A percentile compares a stretch with the other conserved stretches of the same genome.
phyloP scores from a whole-genome alignment of 2,329 filamentous ascomycete genomes.

The Colletotrichum godetiae region DNA sequence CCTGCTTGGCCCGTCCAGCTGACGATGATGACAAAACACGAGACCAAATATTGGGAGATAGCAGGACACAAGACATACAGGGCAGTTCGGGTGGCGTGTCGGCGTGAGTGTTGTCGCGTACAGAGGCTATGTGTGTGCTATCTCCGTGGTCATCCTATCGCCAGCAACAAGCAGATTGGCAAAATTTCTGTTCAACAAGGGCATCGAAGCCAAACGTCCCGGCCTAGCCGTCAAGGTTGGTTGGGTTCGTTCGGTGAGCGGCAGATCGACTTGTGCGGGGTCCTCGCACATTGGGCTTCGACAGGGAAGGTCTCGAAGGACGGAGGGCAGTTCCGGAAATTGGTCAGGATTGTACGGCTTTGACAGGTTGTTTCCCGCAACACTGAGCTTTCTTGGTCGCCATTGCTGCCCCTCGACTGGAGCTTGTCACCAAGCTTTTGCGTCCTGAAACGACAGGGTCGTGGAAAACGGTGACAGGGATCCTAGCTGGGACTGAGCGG shows the following conservation, averaged over 20 bases:
- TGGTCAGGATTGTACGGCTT: slow-evolving; percentile 8
- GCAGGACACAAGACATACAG: slow-evolving; percentile 2
- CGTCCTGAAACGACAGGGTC: slow-evolving; percentile 33
- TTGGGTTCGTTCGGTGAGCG: slow-evolving; percentile 17
- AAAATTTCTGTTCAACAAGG: not conserved
- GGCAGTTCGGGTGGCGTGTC: slow-evolving; percentile 6
- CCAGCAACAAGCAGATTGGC: not conserved
- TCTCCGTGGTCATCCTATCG: not conserved
- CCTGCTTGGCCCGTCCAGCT: slow-evolving; percentile 16
- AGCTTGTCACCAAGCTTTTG: slow-evolving; percentile 33
- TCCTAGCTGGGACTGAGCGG: slow-evolving; percentile 17
- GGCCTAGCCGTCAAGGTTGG: slow-evolving; percentile 11
- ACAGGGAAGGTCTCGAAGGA: slow-evolving; percentile 11
- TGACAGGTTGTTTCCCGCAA: slow-evolving; percentile 2
- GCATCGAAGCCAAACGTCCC: not conserved
- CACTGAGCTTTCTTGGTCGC: not conserved
- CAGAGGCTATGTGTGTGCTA: not conserved
- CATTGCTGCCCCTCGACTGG: not conserved
- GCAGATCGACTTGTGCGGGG: slow-evolving; percentile 32
- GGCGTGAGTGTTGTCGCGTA: not conserved
- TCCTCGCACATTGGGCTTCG: slow-evolving; percentile 13
- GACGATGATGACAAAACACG: slow-evolving; percentile 16
- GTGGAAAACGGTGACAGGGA: slow-evolving; percentile 19
- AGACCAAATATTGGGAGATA: not conserved
- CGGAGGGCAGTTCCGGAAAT: slow-evolving; percentile 9